Conservation (phyloP, 129 eudicot genomes). For the Smallanthus sonchifolius region DNA sequence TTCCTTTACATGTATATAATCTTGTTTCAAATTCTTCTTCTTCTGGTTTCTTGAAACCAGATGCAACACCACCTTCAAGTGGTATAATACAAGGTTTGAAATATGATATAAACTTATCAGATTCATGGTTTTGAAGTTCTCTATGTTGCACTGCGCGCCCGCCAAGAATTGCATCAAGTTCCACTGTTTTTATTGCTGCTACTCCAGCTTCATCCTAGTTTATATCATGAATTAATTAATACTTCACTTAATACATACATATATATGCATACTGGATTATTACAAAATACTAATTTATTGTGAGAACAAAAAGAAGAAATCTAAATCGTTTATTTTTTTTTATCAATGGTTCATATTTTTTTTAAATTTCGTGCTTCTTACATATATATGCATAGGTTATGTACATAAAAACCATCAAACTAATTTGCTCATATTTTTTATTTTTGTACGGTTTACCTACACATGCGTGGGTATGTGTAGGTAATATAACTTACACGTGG, state of each 20-base stretch:
- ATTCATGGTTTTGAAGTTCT: conserved; percentile 86
- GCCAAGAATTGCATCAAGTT: conserved; percentile 88
- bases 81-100: conserved; percentile 92
- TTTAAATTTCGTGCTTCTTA: too few relatives aligned
- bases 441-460: too few relatives aligned
- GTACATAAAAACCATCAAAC: too few relatives aligned
- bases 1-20: conserved; percentile 78
- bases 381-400: too few relatives aligned
- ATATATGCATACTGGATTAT: neutral
- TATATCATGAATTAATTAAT: neutral
- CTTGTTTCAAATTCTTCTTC: conserved; percentile 88
- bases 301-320: too few relatives aligned
- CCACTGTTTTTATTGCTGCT: conserved; percentile 94
- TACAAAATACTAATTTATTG: too few relatives aligned
- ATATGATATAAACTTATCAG: conserved; percentile 86
- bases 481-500: too few relatives aligned
- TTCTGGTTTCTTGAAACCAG: conserved; percentile 87
- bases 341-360: too few relatives aligned
- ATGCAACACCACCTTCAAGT: conserved; percentile 81
- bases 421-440: too few relatives aligned
- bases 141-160: conserved; percentile 97
- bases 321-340: too few relatives aligned
- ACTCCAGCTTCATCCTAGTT: conserved; percentile 96
- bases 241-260: neutral
- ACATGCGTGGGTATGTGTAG: too few relatives aligned